Evolutionary conservation across 495 filamentous ascomycete species (phyloP), one percentile per base, ranked within the genome.

Genomic region (Neurospora sp.): DNA sequence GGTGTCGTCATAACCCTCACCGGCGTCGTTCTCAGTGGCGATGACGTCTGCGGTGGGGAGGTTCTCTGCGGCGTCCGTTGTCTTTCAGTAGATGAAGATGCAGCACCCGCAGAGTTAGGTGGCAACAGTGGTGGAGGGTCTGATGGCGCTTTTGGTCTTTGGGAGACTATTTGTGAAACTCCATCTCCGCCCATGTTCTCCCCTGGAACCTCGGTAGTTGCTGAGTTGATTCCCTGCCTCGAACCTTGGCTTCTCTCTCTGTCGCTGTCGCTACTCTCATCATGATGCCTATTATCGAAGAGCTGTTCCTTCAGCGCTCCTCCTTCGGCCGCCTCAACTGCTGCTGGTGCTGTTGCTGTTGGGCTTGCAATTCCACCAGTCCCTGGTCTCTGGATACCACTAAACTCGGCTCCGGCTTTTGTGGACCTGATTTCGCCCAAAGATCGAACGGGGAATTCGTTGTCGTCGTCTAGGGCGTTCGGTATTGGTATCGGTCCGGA

Each of bases 401-500:
- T 22, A 27, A 31, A 6, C 48, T 59, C 5, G 48, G 14, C 48
- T 27, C 14, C 48, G 11, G 48, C 22, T 6, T 27, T 59, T 59
- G 20, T 27, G 48, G 48, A 59, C 48, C 48, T 59, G 48, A 27
- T 65, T 65, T 27, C 14, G 53, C 53, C 53, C 53, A 65, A 37
- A 65, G 53, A 65, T 37, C 53, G 22, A 18, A 65, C 14, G 40
- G 83, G 80, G 74, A 84, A 81, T 39, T 83, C 83, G 38, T 84
- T 83, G 53, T 83, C 84, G 70, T 86, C 83, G 37, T 78, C 77
- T 8, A 81, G 42, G 6, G 59, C 20, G 70, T 53, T 72, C 38
- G 75, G 77, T n/a, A 86, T 84, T 27, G 84, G 82, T 41, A 86
- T 86, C 74, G 86, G 86, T 27, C 79, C 82, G 20, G 85, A 87